phyloP scores from a whole-genome alignment of 2,329 filamentous ascomycete species.

The Chaetothyriales sp. region DNA sequence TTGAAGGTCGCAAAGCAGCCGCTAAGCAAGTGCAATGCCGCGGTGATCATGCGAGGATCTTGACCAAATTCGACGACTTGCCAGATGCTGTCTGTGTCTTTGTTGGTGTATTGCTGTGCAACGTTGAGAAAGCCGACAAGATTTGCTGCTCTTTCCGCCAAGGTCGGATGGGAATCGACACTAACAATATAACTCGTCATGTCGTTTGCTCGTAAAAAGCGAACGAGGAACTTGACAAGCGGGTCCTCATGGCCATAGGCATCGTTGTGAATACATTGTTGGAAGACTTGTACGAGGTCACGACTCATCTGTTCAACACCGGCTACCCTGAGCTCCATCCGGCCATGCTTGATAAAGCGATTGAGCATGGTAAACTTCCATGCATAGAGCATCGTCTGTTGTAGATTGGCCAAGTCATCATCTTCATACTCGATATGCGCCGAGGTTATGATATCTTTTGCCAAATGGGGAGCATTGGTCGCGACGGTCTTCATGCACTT shows the following conservation, averaged over 20 bases:
- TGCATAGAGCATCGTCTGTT: constrained; percentile 30
- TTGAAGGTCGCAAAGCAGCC: constrained; percentile 35
- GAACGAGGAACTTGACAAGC: constrained; percentile 54
- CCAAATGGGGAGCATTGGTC: constrained; percentile 21
- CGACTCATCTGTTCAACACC: constrained; percentile 62
- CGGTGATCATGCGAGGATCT: constrained; percentile 71
- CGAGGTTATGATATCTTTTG: constrained; percentile 24
- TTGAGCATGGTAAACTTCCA: constrained; percentile 60
- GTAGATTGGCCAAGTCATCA: constrained; percentile 18
- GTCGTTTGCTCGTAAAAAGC: constrained; percentile 54
- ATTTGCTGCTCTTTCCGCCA: constrained; percentile 68
- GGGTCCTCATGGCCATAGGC: constrained; percentile 33
- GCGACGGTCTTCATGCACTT: constrained; percentile 23
- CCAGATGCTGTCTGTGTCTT: constrained; percentile 73
- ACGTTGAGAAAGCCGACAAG: constrained; percentile 79
- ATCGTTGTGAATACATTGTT: constrained; percentile 22
- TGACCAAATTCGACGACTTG: constrained; percentile 66
- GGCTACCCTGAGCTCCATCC: constrained; percentile 78
- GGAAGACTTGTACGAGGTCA: constrained; percentile 55
- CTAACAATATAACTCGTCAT: constrained; percentile 80
- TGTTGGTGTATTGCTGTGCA: constrained; percentile 55
- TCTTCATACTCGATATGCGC: constrained; percentile 11
- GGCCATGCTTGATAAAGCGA: constrained; percentile 64
- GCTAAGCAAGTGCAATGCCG: constrained; percentile 55
- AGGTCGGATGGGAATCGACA: constrained; percentile 79